These are phyloP conservation scores for Cercophora newfieldiana DNA, from an alignment of 495 filamentous ascomycete genomes.

Conservation along the genomic window DNA sequence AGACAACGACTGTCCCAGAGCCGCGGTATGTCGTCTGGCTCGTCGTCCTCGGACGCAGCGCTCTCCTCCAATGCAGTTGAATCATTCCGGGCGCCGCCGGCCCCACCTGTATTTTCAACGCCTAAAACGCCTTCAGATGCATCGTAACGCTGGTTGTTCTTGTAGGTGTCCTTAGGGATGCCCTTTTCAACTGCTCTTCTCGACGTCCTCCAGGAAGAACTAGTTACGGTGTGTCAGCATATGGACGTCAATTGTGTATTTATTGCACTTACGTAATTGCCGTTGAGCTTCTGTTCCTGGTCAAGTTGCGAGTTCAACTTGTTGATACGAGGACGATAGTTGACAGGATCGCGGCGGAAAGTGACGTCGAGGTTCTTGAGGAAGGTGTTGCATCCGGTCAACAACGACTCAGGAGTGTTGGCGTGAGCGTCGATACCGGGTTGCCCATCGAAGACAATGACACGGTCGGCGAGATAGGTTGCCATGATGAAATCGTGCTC, in stretches of 20 bases:
- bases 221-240: conserved; percentile 61
- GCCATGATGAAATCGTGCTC: conserved; percentile 99
- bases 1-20: conserved; percentile 55
- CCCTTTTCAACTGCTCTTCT: conserved; percentile 66
- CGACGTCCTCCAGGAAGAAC: conserved; percentile 88
- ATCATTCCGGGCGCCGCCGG: conserved; percentile 35
- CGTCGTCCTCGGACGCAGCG: conserved; percentile 43
- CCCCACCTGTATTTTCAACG: conserved; percentile 40
- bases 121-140: conserved; percentile 48
- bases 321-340: conserved; percentile 96
- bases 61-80: conserved; percentile 36
- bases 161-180: conserved; percentile 41
- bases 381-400: conserved; percentile 97
- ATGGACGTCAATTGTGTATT: conserved; percentile 21
- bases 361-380: conserved; percentile 94
- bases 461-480: conserved; percentile 91
- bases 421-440: conserved; percentile 85
- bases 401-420: conserved; percentile 83
- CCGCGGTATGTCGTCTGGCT: conserved; percentile 43
- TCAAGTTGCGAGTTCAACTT: conserved; percentile 93
- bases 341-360: conserved; percentile 96
- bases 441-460: conserved; percentile 96
- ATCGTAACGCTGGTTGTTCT: conserved; percentile 35
- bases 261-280: conserved; percentile 76
- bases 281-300: conserved; percentile 90